Percentiles rank a stretch among this genome's conserved stretches.
Evolutionary conservation across 352 stramenopile genomes (phyloP).

Genomic region (Phytophthora boehmeriae): DNA sequence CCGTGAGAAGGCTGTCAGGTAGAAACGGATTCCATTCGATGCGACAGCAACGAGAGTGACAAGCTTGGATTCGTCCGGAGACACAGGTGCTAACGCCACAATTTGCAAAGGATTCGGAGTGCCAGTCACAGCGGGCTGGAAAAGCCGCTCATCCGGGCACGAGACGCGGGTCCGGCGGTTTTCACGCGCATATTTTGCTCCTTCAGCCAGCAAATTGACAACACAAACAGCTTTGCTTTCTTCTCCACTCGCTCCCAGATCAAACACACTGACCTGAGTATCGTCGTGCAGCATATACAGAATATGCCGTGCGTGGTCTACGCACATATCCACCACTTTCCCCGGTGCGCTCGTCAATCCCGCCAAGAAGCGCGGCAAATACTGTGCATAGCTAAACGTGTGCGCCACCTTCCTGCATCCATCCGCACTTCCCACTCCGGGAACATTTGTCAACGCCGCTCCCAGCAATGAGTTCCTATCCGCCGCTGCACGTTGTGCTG

Average conservation of each 20-base stretch:
- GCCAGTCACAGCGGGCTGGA: slow-evolving; percentile 50
- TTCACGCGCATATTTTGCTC: slow-evolving; percentile 82
- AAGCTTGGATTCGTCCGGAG: slow-evolving; percentile 74
- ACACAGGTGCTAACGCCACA: slow-evolving; percentile 68
- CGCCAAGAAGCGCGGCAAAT: slow-evolving; percentile 78
- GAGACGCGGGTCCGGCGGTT: slow-evolving; percentile 84
- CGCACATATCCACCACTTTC: slow-evolving; percentile 87
- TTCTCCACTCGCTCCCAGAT: slow-evolving; percentile 57
- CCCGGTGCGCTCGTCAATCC: slow-evolving; percentile 78
- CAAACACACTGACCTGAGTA: slow-evolving; percentile 77
- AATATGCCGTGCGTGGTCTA: slow-evolving; percentile 89
- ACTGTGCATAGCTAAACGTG: slow-evolving; percentile 84
- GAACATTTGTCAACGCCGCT: slow-evolving; percentile 32
- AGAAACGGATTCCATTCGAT: slow-evolving; percentile 94
- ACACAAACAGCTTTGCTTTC: slow-evolving; percentile 69
- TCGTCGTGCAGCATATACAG: slow-evolving; percentile 93
- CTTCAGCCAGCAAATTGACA: slow-evolving; percentile 72
- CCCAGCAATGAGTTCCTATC: slow-evolving; percentile 39
- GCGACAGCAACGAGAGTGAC: slow-evolving; percentile 94
- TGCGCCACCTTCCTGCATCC: slow-evolving; percentile 94
- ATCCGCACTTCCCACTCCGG: slow-evolving; percentile 48
- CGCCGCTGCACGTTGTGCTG: slow-evolving; percentile 39
- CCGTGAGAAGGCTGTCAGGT: slow-evolving; percentile 90
- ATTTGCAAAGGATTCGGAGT: slow-evolving; percentile 58
- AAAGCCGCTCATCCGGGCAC: slow-evolving; percentile 83